Conservation (phyloP, 768 basidiomycete genomes). For the Lentinula raphanica region DNA sequence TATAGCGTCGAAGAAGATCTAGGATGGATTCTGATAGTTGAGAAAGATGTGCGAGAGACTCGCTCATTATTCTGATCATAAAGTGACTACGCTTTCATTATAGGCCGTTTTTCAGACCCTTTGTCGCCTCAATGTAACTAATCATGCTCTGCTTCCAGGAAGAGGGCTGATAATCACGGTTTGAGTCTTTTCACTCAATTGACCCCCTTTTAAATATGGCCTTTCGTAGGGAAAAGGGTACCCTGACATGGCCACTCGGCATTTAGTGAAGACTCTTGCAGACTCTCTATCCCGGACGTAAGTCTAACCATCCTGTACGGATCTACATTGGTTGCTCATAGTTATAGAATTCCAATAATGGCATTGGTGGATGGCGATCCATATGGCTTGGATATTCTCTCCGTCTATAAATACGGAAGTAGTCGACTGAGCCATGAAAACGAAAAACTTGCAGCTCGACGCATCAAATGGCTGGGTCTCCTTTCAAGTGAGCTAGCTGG, state of each 20-base stretch:
- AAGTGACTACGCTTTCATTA: constrained; percentile 1
- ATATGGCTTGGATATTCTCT: constrained; percentile 87
- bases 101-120: constrained; percentile 95
- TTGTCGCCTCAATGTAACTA: constrained; percentile 50
- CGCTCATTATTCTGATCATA: background rate
- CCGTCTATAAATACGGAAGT: constrained; percentile 84
- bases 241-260: constrained; percentile 88
- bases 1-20: constrained; percentile 53
- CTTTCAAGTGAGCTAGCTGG: constrained; percentile 58
- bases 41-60: constrained; percentile 73
- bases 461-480: constrained; percentile 80
- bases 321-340: background rate
- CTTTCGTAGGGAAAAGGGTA: constrained; percentile 85
- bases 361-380: constrained; percentile 88
- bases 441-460: constrained; percentile 56
- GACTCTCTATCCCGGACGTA: constrained; percentile 60
- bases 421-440: constrained; percentile 65
- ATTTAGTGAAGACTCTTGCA: constrained; percentile 71
- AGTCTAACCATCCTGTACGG: constrained; percentile 11
- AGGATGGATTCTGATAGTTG: constrained; percentile 80
- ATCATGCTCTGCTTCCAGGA: constrained; percentile 46
- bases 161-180: constrained; percentile 79
- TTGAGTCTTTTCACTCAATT: constrained; percentile 5
- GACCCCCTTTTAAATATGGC: background rate
- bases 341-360: constrained; percentile 64